Conservation (phyloP, 495 filamentous ascomycete species). For the Aspergillus conjunctus region DNA sequence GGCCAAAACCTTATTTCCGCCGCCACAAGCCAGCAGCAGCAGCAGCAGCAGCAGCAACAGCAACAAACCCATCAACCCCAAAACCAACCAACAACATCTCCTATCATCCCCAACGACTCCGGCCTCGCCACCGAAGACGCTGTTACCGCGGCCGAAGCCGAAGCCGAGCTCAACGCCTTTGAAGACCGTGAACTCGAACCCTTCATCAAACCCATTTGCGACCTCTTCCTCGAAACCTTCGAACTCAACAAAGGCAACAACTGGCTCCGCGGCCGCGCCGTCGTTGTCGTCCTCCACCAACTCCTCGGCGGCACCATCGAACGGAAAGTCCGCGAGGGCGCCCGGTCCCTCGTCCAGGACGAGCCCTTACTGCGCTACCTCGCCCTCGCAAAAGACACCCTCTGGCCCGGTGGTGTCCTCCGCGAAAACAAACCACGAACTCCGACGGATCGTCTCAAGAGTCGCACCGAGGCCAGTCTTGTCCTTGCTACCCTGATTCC, state of each 20-base stretch:
- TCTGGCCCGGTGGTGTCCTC: conserved; percentile 77
- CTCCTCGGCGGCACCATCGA: conserved; percentile 86
- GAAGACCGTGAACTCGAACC: conserved; percentile 87
- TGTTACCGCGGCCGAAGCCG: conserved; percentile 79
- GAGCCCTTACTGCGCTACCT: conserved; percentile 78
- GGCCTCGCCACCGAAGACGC: conserved; percentile 58
- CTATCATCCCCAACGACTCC: conserved; percentile 36
- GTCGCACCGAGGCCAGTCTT: conserved; percentile 68
- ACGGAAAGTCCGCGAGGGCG: conserved; percentile 84
- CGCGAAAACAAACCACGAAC: conserved; percentile 61
- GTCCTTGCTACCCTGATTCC: conserved; percentile 81
- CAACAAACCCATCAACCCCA: conserved; percentile 32
- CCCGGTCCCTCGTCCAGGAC: conserved; percentile 68
- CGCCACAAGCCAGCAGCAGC: conserved; percentile 65
- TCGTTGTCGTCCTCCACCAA: conserved; percentile 78
- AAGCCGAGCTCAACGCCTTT: conserved; percentile 92
- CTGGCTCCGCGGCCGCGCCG: conserved; percentile 89
- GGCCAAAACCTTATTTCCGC: conserved; percentile 92
- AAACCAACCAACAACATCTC: conserved; percentile 28
- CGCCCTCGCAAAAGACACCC: conserved; percentile 62
- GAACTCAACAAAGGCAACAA: conserved; percentile 93
- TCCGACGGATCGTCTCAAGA: conserved; percentile 66
- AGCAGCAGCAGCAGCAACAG: background rate
- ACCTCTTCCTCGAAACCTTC: conserved; percentile 95
- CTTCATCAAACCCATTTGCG: conserved; percentile 97